Conservation (phyloP, 805 yeast species). For the Ogataea pignaliae region DNA sequence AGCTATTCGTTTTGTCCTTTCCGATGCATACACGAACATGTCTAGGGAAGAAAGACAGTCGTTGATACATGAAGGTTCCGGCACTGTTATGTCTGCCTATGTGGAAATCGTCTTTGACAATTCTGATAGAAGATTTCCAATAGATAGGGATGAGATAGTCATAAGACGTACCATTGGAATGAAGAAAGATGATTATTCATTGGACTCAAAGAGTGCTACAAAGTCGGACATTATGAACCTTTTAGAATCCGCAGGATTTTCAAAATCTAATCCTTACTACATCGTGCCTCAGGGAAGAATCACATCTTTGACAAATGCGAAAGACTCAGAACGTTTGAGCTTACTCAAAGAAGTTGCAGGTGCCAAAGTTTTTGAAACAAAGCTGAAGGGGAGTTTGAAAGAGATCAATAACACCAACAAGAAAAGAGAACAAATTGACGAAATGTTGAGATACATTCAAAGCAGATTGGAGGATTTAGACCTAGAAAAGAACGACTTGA, state of each 20-base stretch:
- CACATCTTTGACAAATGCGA: slow-evolving; percentile 82
- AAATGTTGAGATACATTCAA: slow-evolving; percentile 64
- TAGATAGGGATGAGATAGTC: slow-evolving; percentile 61
- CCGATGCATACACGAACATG: slow-evolving; percentile 86
- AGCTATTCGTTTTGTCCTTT: slow-evolving; percentile 86
- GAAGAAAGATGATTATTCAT: slow-evolving; percentile 84
- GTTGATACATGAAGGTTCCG: slow-evolving; percentile 84
- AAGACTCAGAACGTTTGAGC: slow-evolving; percentile 74
- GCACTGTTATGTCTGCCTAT: slow-evolving; percentile 85
- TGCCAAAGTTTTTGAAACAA: slow-evolving; percentile 82
- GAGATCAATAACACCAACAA: slow-evolving; percentile 72
- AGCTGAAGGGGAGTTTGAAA: slow-evolving; percentile 70
- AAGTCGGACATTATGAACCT: slow-evolving; percentile 76
- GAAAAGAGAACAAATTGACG: slow-evolving; percentile 69
- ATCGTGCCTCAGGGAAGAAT: slow-evolving; percentile 97
- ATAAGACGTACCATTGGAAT: slow-evolving; percentile 89
- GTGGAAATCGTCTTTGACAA: slow-evolving; percentile 90
- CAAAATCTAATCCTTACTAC: slow-evolving; percentile 86
- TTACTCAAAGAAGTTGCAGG: slow-evolving; percentile 92
- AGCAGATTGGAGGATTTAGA: slow-evolving; percentile 74
- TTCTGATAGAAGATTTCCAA: slow-evolving; percentile 67
- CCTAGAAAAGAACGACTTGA: slow-evolving; percentile 72
- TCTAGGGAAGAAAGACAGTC: slow-evolving; percentile 82
- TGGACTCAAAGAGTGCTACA: slow-evolving; percentile 76
- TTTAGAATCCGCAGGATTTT: slow-evolving; percentile 88